Base-by-base conservation (phyloP, 768 basidiomycete species). In the Lactarius deliciosus region DNA sequence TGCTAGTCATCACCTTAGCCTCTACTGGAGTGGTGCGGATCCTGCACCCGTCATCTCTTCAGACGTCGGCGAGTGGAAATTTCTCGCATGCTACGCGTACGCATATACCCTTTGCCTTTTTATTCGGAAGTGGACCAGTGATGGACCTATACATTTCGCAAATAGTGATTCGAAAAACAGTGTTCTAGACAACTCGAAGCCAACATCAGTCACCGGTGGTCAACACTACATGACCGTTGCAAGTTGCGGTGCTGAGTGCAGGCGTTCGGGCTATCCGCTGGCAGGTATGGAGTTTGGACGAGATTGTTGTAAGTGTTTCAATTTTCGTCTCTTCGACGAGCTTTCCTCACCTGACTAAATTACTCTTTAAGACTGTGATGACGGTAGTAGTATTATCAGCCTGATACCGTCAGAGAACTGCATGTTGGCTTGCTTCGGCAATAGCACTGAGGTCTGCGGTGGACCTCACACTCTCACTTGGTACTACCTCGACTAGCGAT, bases 211-310 rank as follows among this genome's bases (percentile, higher is more conserved):
- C 77, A 60, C 76, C 72, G 41, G 68, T 9, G 79, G 81, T 4
- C 68, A 73, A 18, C 82, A 81, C 16, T 70, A 0, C 34, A 36
- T 36, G 34, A 85, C 83, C 11, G 81, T 84, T 61, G 83, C 84
- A 67, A 78, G 77, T 40, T 90, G 89, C 75, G 85, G 87, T 2
- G 74, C 78, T 45, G 84, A 83, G 1, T 90, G 89, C 75, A 85
- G 85, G 75, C 77, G 78, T 40, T 13, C 16, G 18, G 43, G 43
- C 8, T 43, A 32, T 30, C 2, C 2, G 2, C 18, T 20, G 6
- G 79, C 80, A 59, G 87, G 81, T 13, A 43, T 43, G 18, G 41
- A 43, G 41, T 43, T 20, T 55, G 41, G 11, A 43, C 16, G 7
- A 43, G 1, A 43, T 15, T 43, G 41, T 0, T 43, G 15, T 16